These are phyloP conservation scores for Paraphoma chrysanthemicola DNA, from an alignment of 2,329 filamentous ascomycete genomes.

Conservation along the genomic window DNA sequence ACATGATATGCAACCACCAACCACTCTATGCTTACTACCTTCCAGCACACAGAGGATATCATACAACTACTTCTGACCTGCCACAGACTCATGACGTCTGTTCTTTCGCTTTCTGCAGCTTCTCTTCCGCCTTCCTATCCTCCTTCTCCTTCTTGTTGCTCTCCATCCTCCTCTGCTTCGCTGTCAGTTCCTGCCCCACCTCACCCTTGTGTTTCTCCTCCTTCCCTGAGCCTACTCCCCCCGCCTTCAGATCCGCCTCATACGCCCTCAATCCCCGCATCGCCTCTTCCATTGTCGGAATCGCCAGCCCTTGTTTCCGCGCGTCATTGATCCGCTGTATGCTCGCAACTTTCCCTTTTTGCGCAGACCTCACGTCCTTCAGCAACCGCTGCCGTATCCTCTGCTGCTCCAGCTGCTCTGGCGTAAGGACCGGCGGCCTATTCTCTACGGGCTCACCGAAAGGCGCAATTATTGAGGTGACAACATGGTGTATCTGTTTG, in stretches of 20 bases:
- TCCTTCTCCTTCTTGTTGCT: constrained; percentile 31
- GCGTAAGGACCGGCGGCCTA: constrained; percentile 69
- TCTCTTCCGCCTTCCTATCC: constrained; percentile 31
- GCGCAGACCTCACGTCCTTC: constrained; percentile 64
- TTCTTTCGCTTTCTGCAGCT: constrained; percentile 27
- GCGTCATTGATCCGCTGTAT: constrained; percentile 36
- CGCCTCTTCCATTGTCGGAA: constrained; percentile 42
- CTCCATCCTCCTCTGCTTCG: constrained; percentile 33
- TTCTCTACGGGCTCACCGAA: constrained; percentile 69
- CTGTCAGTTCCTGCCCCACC: constrained; percentile 32
- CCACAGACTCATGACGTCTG: constrained; percentile 25
- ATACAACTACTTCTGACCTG: constrained; percentile 2
- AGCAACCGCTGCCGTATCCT: constrained; percentile 62
- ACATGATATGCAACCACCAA: constrained; percentile 4
- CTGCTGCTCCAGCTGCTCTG: constrained; percentile 66
- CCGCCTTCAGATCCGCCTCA: constrained; percentile 25
- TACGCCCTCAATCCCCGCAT: constrained; percentile 33
- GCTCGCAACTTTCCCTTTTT: constrained; percentile 37
- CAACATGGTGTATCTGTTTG: constrained; percentile 74
- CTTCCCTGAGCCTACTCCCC: constrained; percentile 12
- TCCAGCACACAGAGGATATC: constrained; percentile 3
- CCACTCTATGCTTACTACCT: neutral
- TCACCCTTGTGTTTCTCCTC: constrained; percentile 32
- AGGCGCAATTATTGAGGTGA: constrained; percentile 77
- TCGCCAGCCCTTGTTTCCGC: constrained; percentile 30